Conservation (phyloP, 1,284 basidiomycete genomes). For the Ceratobasidium sp. region DNA sequence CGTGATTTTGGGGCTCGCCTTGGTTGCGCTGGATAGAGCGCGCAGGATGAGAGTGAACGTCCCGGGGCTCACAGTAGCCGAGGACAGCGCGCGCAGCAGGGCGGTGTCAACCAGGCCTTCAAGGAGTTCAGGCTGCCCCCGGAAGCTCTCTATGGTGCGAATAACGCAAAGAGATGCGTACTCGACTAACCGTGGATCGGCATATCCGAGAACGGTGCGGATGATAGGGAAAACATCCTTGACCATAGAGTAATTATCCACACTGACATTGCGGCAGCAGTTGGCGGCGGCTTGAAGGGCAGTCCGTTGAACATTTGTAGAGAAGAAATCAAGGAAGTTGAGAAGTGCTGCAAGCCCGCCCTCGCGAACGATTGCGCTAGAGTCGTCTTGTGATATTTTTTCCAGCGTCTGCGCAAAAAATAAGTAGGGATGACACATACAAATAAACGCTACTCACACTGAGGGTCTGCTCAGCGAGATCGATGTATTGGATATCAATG, state of each 20-base stretch:
- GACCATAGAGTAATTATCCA: constrained; percentile 89
- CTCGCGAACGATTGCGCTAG: constrained; percentile 92
- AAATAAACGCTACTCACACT: constrained; percentile 72
- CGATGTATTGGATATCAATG: constrained; percentile 95
- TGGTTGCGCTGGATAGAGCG: constrained; percentile 84
- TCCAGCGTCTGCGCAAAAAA: constrained; percentile 79
- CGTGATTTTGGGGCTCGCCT: constrained; percentile 87
- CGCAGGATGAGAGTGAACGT: constrained; percentile 91
- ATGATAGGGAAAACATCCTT: constrained; percentile 91
- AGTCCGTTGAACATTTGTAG: constrained; percentile 93
- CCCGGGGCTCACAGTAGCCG: constrained; percentile 81
- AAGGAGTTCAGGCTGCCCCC: constrained; percentile 83
- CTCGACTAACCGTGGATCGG: constrained; percentile 93
- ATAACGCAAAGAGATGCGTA: constrained; percentile 93
- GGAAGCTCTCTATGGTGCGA: constrained; percentile 90
- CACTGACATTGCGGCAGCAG: constrained; percentile 89
- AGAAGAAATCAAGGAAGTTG: constrained; percentile 96
- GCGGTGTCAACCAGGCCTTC: constrained; percentile 85
- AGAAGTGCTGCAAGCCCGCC: constrained; percentile 90
- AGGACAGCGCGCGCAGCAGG: constrained; percentile 87
- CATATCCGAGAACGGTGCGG: constrained; percentile 87
- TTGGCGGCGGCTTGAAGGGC: constrained; percentile 96
- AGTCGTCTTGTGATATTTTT: constrained; percentile 96
- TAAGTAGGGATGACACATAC: constrained; percentile 45
- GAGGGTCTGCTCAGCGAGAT: constrained; percentile 94